These are phyloP conservation scores for Gymnopus androsaceus DNA, from an alignment of 1,284 basidiomycete species.

Conservation along the genomic window DNA sequence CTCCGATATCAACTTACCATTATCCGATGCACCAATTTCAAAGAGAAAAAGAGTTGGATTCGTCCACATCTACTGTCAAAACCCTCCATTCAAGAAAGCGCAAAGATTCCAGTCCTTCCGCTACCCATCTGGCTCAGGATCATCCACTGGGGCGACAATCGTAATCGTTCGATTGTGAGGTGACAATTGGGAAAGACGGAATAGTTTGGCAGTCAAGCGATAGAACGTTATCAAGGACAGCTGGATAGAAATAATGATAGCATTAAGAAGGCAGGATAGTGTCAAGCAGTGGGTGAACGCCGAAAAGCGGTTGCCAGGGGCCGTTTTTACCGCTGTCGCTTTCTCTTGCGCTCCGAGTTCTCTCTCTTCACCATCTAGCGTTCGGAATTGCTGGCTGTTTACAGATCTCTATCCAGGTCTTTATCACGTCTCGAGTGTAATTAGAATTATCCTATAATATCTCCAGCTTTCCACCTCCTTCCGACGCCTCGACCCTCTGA, in stretches of 20 bases:
- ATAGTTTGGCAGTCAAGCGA: conserved; percentile 29
- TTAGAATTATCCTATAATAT: too few species aligned
- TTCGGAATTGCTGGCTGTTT: too few species aligned
- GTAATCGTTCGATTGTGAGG: conserved; percentile 51
- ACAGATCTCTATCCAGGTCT: too few species aligned
- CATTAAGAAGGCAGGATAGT: conserved; percentile 19
- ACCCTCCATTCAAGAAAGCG: conserved; percentile 45
- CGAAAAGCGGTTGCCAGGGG: too few species aligned
- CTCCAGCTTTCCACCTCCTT: too few species aligned
- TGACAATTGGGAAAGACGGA: conserved; percentile 38
- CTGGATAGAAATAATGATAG: conserved; percentile 28
- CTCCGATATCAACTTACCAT: conserved; percentile 39
- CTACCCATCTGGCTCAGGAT: conserved; percentile 44
- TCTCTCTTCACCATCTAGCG: too few species aligned
- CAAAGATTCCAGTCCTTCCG: conserved; percentile 62
- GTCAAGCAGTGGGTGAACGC: conserved; percentile 16
- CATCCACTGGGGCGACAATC: conserved; percentile 45
- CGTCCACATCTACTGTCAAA: conserved; percentile 47
- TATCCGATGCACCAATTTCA: conserved; percentile 59
- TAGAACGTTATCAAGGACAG: conserved; percentile 36
- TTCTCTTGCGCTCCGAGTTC: too few species aligned
- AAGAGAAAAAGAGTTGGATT: conserved; percentile 43
- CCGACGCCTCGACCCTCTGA: too few species aligned
- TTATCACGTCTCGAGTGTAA: too few species aligned
- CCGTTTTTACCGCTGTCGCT: too few species aligned